Percentiles rank a stretch among this genome's conserved stretches.
Evolutionary conservation across 257 asterid genomes (phyloP).

Genomic region (Rehmannia glutinosa): DNA sequence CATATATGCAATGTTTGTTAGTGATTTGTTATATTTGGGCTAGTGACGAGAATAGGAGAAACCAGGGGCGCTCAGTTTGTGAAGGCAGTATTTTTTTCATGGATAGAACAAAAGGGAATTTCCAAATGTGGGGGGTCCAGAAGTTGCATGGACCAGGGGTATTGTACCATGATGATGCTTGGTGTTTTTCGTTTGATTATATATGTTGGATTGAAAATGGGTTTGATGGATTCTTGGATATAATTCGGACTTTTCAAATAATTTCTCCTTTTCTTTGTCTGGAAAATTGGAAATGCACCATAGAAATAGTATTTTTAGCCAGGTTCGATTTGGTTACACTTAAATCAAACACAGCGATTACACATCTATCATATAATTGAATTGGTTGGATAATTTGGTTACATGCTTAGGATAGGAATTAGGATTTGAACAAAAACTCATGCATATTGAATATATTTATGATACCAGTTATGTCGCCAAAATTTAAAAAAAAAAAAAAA

Average conservation of each 20-base stretch:
- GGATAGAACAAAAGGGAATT: constrained; percentile 6
- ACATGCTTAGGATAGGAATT: no score
- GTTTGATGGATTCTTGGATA: no score
- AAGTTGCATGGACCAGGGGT: background rate
- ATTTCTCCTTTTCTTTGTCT: background rate
- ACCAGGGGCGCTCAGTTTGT: constrained; percentile 10
- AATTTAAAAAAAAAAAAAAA: no score
- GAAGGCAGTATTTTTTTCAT: background rate
- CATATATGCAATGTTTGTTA: background rate
- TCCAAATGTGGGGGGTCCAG: background rate
- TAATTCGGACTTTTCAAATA: no score
- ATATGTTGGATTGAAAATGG: background rate
- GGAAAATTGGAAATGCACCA: no score
- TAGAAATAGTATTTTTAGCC: no score
- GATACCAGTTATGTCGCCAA: no score
- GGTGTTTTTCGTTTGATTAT: background rate
- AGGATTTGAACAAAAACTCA: background rate
- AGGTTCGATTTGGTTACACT: no score
- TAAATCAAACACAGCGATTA: no score
- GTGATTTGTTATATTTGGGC: background rate
- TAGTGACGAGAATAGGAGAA: background rate
- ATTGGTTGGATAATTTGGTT: no score
- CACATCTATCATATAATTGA: no score
- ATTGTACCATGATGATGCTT: background rate
- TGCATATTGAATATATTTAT: no score